Conservation (phyloP, 1,284 basidiomycete species). For the Boletus smithii region DNA sequence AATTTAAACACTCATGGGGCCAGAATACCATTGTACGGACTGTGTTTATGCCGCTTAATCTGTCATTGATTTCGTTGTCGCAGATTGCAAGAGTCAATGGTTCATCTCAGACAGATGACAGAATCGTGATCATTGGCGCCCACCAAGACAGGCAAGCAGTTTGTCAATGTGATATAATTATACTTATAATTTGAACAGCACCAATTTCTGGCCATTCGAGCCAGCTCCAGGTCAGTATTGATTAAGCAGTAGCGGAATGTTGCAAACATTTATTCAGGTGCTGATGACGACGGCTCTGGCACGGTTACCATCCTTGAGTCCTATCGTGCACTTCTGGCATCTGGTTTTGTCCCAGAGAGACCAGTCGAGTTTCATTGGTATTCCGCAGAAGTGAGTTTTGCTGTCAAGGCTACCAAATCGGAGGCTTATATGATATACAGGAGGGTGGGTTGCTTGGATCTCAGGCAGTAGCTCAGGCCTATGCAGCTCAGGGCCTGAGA, state of each 20-base stretch:
- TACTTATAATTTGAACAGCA: conserved; percentile 42
- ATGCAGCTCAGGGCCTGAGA: conserved; percentile 59
- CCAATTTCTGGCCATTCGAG: conserved; percentile 85
- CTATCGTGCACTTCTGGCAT: conserved; percentile 78
- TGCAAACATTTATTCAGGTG: conserved; percentile 43
- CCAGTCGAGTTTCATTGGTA: conserved; percentile 97
- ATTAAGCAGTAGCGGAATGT: conserved; percentile 1
- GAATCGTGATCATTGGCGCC: conserved; percentile 69
- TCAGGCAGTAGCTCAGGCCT: conserved; percentile 84
- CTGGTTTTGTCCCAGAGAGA: conserved; percentile 72
- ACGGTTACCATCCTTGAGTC: conserved; percentile 90
- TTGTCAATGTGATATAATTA: conserved; percentile 11
- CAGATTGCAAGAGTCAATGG: conserved; percentile 74
- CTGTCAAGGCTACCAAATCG: neutral
- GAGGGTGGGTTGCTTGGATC: conserved; percentile 95
- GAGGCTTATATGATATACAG: conserved; percentile 37
- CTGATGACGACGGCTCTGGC: conserved; percentile 90
- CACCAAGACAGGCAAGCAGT: conserved; percentile 80
- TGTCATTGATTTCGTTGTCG: conserved; percentile 5
- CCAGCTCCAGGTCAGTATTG: conserved; percentile 73
- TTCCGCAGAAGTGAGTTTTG: conserved; percentile 69
- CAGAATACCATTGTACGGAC: conserved; percentile 81
- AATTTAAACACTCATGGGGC: conserved; percentile 89
- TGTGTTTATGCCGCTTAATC: neutral
- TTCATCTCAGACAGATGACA: conserved; percentile 55